Evolutionary conservation across 208 protist genomes (phyloP), one percentile per base, ranked within the genome.

Genomic region (Trypanosoma mega): DNA sequence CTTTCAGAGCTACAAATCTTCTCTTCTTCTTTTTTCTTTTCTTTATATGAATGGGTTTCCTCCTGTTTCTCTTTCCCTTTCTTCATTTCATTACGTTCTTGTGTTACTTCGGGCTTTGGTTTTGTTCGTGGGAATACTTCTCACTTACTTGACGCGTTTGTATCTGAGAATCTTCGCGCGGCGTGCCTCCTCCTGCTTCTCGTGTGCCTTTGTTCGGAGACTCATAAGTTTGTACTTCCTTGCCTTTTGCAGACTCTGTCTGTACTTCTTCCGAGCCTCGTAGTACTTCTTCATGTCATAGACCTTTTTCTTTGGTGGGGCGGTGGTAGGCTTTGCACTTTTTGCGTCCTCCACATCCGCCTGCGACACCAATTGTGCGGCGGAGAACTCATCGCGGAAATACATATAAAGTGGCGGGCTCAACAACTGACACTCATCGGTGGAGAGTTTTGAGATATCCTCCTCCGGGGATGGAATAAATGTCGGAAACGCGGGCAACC

Each of bases 201-300:
- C 85, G 58, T 93, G 82, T 1, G 87, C 90, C 57, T 74, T 78
- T 2, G 90, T 96, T 39, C 86, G 84, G 16, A 93, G 41, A 18
- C 85, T 72, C 78, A 93, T 90, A 23, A 96, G 69, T 55, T 92
- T 89, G 62, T 78, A 87, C 75, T 93, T 93, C 33, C 90, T 78
- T 14, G 86, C 64, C 74, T 96, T 93, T 21, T 82, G 82, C 59
- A 96, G 61, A 27, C 58, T 82, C 65, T 93, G 82, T 46, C 87
- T 74, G 72, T 96, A 93, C 77, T 94, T 94, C 66, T 92, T 93
- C 1, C 84, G 57, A 12, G 80, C 77, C 33, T 96, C 91, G 12
- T 76, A 60, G 70, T 92, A 94, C 71, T 96, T 96, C 69, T 90
- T 90, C 80, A 93, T 85, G 68, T 97, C 91, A 68, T 94, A 97